These are phyloP conservation scores for Furcasterigmium furcatum DNA, from an alignment of 2,329 filamentous ascomycete genomes.

Conservation along the genomic window DNA sequence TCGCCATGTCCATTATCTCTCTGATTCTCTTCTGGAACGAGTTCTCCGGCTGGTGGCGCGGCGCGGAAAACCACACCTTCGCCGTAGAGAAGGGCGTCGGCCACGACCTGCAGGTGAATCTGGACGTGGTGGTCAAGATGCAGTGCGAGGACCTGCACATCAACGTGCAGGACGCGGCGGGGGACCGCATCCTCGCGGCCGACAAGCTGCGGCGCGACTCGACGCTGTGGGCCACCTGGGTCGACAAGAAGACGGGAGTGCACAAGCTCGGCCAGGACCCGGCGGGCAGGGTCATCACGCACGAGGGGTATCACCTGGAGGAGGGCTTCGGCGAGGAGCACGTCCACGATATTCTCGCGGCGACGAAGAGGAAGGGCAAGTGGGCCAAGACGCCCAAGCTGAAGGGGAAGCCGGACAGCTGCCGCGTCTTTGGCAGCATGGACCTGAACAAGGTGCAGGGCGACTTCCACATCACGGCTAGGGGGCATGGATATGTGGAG, in stretches of 20 bases:
- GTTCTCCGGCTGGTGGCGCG: conserved; percentile 77
- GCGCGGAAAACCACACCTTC: conserved; percentile 84
- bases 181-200: conserved; percentile 85
- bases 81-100: conserved; percentile 89
- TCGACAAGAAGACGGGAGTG: conserved; percentile 60
- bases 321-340: conserved; percentile 77
- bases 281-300: conserved; percentile 51
- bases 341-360: conserved; percentile 84
- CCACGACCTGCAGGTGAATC: conserved; percentile 86
- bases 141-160: conserved; percentile 83
- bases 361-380: conserved; percentile 60
- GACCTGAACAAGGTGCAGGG: conserved; percentile 96
- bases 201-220: conserved; percentile 69
- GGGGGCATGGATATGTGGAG: conserved; percentile 92
- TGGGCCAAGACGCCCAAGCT: conserved; percentile 74
- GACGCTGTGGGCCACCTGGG: conserved; percentile 83
- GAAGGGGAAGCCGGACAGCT: conserved; percentile 63
- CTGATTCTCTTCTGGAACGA: conserved; percentile 75
- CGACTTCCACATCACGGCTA: conserved; percentile 95
- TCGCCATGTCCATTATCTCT: conserved; percentile 74
- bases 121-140: conserved; percentile 93
- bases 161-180: conserved; percentile 94
- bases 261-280: conserved; percentile 56
- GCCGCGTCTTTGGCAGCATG: conserved; percentile 84
- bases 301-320: conserved; percentile 60